Base-by-base conservation (phyloP, 495 filamentous ascomycete genomes). In the Penicillium macrosclerotiorum region DNA sequence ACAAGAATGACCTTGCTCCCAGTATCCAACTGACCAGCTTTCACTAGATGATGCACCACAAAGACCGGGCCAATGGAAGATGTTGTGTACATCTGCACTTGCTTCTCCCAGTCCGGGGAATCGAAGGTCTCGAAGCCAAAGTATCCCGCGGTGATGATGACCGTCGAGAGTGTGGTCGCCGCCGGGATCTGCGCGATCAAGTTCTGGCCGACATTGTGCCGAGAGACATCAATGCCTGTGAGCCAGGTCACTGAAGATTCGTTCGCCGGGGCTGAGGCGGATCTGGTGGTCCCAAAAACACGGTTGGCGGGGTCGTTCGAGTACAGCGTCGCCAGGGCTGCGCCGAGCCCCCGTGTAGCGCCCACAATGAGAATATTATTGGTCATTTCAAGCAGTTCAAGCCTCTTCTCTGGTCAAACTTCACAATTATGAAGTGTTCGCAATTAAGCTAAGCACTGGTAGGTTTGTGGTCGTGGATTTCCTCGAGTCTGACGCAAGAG, bases 21-120 rank as follows among this genome's bases (percentile, higher is more conserved):
- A 8, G 68, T 42, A 9, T 50, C 57, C 12, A 88, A 45, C 11
- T 82, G 51, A 0, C 69, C 71, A 0, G 74, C 69, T 36, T 80
- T 77, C 23, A 76, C 70, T 4, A 88, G 76, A 20, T 75, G 60
- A 46, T 83, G 79, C 9, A 87, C 72, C 18, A 88, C 60, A 55
- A 87, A 84, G 7, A 83, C 76, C 0, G 84, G 85, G 1, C 78
- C 82, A 27, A 89, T 77, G 0, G 84, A 73, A 13, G 74, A 81
- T 0, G 75, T 85, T 23, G 81, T 85, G 59, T 89, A 89, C 83
- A 88, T 89, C 23, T 68, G 72, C 16, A 86, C 61, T 54, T 88
- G 65, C 19, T 82, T 79, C 12, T 82, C 78, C 73, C 76, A 88
- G 44, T 84, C 73, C 3, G 82, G 83, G n/a, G 71, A 65, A 27